Conservation (phyloP, 1,284 basidiomycete species). For the Pseudomicrostroma phylloplanum region DNA sequence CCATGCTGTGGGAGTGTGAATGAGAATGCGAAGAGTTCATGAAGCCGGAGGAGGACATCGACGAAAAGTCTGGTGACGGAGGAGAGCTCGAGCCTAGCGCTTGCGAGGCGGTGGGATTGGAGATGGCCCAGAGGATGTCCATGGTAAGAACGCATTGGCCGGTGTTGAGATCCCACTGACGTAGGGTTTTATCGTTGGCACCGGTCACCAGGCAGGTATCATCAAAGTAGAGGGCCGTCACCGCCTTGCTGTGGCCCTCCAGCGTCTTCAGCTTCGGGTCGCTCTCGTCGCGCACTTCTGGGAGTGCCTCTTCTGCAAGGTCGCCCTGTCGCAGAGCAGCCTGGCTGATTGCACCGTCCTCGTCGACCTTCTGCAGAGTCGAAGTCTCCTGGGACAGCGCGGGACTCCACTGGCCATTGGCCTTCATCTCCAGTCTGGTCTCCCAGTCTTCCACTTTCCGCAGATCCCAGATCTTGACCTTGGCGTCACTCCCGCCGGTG, state of each 20-base stretch:
- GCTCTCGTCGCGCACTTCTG: constrained; percentile 44
- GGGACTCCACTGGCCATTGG: constrained; percentile 21
- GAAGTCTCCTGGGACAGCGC: constrained; percentile 16
- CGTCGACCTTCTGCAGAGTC: constrained; percentile 16
- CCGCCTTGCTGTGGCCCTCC: constrained; percentile 85
- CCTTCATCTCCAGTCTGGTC: constrained; percentile 29
- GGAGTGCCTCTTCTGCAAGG: constrained; percentile 13
- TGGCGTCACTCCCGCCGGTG: constrained; percentile 81
- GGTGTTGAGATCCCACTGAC: constrained; percentile 94
- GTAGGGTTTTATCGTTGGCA: constrained; percentile 93
- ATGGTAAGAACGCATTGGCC: constrained; percentile 97
- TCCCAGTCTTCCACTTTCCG: constrained; percentile 46
- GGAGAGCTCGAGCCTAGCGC: constrained; percentile 34
- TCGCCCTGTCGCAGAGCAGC: constrained; percentile 27
- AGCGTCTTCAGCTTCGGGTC: constrained; percentile 67
- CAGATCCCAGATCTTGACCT: constrained; percentile 55
- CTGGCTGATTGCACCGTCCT: constrained; percentile 20
- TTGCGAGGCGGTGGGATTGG: constrained; percentile 68
- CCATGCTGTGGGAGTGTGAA: constrained; percentile 1
- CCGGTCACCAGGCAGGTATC: constrained; percentile 90
- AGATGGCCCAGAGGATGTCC: constrained; percentile 99
- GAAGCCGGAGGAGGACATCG: not conserved
- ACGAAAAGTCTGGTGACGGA: constrained; percentile 6
- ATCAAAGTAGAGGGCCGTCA: constrained; percentile 90
- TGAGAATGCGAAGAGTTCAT: not conserved